phyloP scores from a whole-genome alignment of 2,329 filamentous ascomycete species.

The Aspergillus neoniger region DNA sequence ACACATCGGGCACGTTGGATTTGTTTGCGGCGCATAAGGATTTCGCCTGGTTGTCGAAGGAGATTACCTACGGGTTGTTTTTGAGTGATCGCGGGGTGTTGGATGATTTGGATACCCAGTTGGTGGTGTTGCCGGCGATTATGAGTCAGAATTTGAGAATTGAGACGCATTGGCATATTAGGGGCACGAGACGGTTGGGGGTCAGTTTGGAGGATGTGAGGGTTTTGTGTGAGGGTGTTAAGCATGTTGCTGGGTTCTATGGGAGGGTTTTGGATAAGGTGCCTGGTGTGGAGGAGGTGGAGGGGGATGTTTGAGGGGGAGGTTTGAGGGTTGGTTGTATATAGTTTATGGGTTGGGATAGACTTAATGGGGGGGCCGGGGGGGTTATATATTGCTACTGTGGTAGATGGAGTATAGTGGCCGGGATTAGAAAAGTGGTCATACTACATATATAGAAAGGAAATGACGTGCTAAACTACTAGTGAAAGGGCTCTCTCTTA shows the following conservation, averaged over 20 bases:
- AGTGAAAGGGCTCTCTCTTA: too few species aligned
- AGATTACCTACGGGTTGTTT: constrained; percentile 66
- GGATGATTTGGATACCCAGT: constrained; percentile 46
- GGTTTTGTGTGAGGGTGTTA: constrained; percentile 35
- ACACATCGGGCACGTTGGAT: constrained; percentile 41
- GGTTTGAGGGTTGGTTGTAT: neutral
- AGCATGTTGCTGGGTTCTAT: constrained; percentile 33
- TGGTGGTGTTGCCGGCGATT: constrained; percentile 47
- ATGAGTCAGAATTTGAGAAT: constrained; percentile 48
- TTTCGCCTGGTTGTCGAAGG: constrained; percentile 73
- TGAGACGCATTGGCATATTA: constrained; percentile 50
- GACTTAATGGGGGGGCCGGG: too few species aligned
- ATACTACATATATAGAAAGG: too few species aligned
- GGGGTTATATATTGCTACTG: neutral
- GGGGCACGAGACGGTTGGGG: constrained; percentile 45
- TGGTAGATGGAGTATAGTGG: neutral
- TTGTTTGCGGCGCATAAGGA: constrained; percentile 36
- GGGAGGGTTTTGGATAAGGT: constrained; percentile 32
- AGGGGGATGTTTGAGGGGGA: constrained; percentile 30
- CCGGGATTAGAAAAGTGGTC: too few species aligned
- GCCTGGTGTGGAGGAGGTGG: constrained; percentile 35
- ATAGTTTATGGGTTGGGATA: neutral
- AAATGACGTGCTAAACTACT: too few species aligned
- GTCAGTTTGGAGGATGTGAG: constrained; percentile 45
- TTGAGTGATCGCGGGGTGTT: constrained; percentile 46